These are phyloP conservation scores for Helotiales sp. DNA, from an alignment of 2,329 filamentous ascomycete species.

Conservation along the genomic window DNA sequence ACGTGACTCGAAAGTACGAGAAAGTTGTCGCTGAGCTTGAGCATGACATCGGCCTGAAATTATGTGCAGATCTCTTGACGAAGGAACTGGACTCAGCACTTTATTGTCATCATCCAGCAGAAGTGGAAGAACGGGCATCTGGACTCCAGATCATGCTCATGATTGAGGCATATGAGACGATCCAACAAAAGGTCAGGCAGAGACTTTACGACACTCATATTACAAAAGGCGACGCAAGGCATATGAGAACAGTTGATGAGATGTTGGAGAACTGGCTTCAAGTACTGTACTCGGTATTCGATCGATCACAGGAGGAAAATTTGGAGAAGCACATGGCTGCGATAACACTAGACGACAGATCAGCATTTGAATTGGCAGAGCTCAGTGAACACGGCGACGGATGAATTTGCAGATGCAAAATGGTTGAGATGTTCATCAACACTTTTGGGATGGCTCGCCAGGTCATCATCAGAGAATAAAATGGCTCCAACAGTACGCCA, in stretches of 20 bases:
- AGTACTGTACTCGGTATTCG: conserved; percentile 32
- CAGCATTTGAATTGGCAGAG: no score
- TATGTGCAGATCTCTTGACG: conserved; percentile 31
- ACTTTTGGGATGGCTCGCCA: no score
- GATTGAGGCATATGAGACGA: conserved; percentile 34
- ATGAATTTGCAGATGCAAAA: no score
- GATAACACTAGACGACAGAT: no score
- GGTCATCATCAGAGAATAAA: no score
- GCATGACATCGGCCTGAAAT: conserved; percentile 29
- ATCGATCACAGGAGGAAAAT: conserved; percentile 17
- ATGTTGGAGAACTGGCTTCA: conserved; percentile 32
- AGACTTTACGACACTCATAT: conserved; percentile 15
- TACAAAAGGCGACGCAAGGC: conserved; percentile 10
- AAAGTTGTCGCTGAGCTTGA: conserved; percentile 5
- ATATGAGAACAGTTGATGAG: conserved; percentile 22
- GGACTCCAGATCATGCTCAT: conserved; percentile 33
- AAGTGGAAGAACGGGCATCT: conserved; percentile 21
- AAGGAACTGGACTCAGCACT: conserved; percentile 28
- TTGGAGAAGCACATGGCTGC: no score
- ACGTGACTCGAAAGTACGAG: background rate
- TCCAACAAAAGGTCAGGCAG: conserved; percentile 25
- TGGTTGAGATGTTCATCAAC: no score
- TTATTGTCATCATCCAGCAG: conserved; percentile 18
- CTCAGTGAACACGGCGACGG: no score
- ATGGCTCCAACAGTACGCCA: no score